phyloP scores from a whole-genome alignment of 225 moss, liverwort and hornwort species.

The Climacium dendroides region DNA sequence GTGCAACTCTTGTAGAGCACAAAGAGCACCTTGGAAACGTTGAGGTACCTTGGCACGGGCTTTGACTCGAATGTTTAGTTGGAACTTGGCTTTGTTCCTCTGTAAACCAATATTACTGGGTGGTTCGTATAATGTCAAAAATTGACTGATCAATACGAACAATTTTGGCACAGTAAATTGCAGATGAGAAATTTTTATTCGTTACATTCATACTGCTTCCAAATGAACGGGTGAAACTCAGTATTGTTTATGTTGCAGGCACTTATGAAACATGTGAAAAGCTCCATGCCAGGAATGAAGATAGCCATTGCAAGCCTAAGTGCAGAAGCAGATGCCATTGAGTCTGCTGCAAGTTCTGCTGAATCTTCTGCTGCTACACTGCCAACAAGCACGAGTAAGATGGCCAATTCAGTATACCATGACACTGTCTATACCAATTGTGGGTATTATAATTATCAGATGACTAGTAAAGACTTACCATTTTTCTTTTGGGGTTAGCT shows the following conservation, averaged over 20 bases:
- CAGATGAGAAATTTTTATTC: background rate
- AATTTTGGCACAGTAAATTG: background rate
- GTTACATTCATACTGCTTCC: background rate
- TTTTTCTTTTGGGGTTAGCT: background rate
- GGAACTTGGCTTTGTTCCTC: background rate
- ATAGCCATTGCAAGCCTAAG: constrained; percentile 56
- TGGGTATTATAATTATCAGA: background rate
- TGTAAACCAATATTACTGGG: background rate
- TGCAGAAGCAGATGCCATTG: constrained; percentile 65
- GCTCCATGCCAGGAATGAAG: constrained; percentile 90
- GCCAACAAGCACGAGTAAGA: constrained; percentile 25
- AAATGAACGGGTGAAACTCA: background rate
- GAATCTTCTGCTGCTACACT: constrained; percentile 13
- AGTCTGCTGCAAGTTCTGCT: constrained; percentile 40
- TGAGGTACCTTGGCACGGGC: constrained; percentile 41
- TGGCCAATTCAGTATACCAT: background rate
- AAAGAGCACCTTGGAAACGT: constrained; percentile 90
- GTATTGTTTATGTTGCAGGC: constrained; percentile 35
- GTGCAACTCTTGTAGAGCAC: constrained; percentile 80
- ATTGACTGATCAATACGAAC: background rate
- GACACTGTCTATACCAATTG: background rate
- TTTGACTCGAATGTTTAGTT: background rate
- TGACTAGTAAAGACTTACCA: background rate
- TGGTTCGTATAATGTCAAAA: background rate
- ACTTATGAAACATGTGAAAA: constrained; percentile 76